phyloP scores from a whole-genome alignment of 2,329 filamentous ascomycete genomes.

The Fusarium dlaminii region DNA sequence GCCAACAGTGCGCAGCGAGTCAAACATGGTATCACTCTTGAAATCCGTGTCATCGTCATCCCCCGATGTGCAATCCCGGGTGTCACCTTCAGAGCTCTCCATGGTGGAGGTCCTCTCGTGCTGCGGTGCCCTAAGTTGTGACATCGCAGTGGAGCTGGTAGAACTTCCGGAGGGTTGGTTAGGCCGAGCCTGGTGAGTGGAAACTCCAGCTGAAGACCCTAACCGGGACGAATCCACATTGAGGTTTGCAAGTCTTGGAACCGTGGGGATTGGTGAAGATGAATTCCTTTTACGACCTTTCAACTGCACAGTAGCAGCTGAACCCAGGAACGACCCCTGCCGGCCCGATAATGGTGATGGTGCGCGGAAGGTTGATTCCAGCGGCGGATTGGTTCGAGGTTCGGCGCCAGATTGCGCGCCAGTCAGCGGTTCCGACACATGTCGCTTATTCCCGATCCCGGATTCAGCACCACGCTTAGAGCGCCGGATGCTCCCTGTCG shows the following conservation, averaged over 20 bases:
- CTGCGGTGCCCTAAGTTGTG: conserved; percentile 47
- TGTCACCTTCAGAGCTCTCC: conserved; percentile 75
- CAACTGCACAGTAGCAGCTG: conserved; percentile 40
- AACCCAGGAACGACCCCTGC: conserved; percentile 40
- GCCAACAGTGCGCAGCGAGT: conserved; percentile 77
- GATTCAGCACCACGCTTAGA: conserved; percentile 60
- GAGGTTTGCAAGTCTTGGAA: conserved; percentile 64
- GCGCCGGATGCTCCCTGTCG: conserved; percentile 63
- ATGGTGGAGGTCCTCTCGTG: conserved; percentile 64
- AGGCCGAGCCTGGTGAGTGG: conserved; percentile 49
- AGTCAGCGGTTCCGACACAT: conserved; percentile 63
- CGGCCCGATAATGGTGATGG: conserved; percentile 28
- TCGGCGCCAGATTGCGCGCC: conserved; percentile 45
- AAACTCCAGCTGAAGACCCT: conserved; percentile 53
- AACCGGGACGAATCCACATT: conserved; percentile 62
- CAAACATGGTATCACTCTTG: conserved; percentile 80
- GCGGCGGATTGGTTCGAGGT: conserved; percentile 39
- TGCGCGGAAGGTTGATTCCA: conserved; percentile 39
- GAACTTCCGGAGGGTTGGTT: conserved; percentile 56
- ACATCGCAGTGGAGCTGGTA: conserved; percentile 55
- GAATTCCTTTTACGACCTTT: conserved; percentile 54
- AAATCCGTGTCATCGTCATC: conserved; percentile 84
- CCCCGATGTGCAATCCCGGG: conserved; percentile 69
- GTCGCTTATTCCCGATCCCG: conserved; percentile 57
- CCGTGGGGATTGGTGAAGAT: conserved; percentile 66